phyloP scores from a whole-genome alignment of 257 asterid genomes.

The Capsicum baccatum region DNA sequence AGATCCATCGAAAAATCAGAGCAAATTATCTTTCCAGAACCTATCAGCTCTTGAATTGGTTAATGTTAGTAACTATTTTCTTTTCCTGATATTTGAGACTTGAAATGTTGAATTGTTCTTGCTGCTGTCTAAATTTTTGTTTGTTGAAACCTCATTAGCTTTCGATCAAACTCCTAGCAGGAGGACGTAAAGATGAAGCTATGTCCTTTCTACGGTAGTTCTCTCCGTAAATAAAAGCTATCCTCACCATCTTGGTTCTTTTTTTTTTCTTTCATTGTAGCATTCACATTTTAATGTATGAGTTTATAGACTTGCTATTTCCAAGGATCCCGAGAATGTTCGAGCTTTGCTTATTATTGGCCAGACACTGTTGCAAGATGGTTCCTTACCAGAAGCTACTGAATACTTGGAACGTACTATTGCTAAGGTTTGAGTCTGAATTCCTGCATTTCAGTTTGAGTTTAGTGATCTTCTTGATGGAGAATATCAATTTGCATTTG shows the following conservation, averaged over 20 bases:
- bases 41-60: conserved; percentile 74
- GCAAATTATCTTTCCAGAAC: conserved; percentile 52
- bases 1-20: conserved; percentile 47
- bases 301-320: conserved; percentile 81
- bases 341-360: conserved; percentile 83
- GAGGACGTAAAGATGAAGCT: conserved; percentile 31
- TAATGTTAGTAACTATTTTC: conserved; percentile 55
- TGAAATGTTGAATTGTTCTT: conserved; percentile 13
- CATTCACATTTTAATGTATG: conserved; percentile 36
- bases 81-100: conserved; percentile 15
- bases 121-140: conserved; percentile 20
- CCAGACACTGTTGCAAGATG: conserved; percentile 61
- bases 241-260: neutral
- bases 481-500: neutral
- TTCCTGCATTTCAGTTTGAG: conserved; percentile 18
- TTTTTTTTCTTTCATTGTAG: conserved; percentile 23
- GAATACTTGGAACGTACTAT: conserved; percentile 69
- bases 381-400: conserved; percentile 60
- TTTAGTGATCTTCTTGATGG: conserved; percentile 1
- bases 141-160: conserved; percentile 29
- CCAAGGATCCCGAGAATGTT: conserved; percentile 76
- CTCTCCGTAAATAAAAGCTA: neutral
- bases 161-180: conserved; percentile 28
- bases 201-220: conserved; percentile 30
- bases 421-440: conserved; percentile 61